A percentile compares a stretch with the other conserved stretches of the same genome.
These are phyloP conservation scores for Nicotiana sylvestris DNA, from an alignment of 257 asterid genomes.

Conservation along the genomic window DNA sequence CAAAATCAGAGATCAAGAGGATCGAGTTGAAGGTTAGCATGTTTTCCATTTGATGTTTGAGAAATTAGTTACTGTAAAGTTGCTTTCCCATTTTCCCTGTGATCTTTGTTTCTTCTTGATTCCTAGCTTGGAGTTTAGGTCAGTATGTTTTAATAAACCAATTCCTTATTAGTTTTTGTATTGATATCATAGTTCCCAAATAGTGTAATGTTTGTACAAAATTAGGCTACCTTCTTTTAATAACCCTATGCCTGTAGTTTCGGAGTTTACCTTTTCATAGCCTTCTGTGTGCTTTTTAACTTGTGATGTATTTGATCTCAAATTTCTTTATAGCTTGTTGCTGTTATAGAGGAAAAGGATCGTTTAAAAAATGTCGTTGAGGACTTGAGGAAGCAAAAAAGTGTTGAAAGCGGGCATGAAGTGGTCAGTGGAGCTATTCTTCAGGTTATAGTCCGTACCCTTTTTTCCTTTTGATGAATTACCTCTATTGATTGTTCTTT, in stretches of 20 bases:
- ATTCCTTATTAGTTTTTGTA: neutral
- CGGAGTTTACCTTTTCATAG: neutral
- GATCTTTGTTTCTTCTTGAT: neutral
- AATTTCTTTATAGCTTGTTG: slow-evolving; percentile 50
- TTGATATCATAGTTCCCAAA: neutral
- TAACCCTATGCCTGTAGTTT: slow-evolving; percentile 1
- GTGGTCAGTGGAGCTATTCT: slow-evolving; percentile 40
- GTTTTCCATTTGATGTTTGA: neutral
- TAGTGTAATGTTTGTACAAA: neutral
- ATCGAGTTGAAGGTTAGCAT: slow-evolving; percentile 71
- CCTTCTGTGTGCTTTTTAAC: neutral
- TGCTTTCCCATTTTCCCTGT: neutral
- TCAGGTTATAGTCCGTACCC: slow-evolving; percentile 39
- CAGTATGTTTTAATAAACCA: neutral
- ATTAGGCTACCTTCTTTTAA: neutral
- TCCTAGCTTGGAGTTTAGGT: neutral
- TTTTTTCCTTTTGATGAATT: slow-evolving; percentile 2
- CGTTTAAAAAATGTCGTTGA: slow-evolving; percentile 41
- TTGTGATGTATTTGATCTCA: slow-evolving; percentile 17
- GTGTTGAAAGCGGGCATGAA: slow-evolving; percentile 52
- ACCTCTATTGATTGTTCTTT: slow-evolving; percentile 7
- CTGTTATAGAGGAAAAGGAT: slow-evolving; percentile 68
- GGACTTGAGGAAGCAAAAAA: slow-evolving; percentile 46
- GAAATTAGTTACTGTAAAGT: neutral
- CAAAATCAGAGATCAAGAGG: slow-evolving; percentile 68